Percentiles rank a stretch among this genome's conserved stretches.
Evolutionary conservation across 306 rosid genomes (phyloP).

Genomic region (Acmispon strigosus): DNA sequence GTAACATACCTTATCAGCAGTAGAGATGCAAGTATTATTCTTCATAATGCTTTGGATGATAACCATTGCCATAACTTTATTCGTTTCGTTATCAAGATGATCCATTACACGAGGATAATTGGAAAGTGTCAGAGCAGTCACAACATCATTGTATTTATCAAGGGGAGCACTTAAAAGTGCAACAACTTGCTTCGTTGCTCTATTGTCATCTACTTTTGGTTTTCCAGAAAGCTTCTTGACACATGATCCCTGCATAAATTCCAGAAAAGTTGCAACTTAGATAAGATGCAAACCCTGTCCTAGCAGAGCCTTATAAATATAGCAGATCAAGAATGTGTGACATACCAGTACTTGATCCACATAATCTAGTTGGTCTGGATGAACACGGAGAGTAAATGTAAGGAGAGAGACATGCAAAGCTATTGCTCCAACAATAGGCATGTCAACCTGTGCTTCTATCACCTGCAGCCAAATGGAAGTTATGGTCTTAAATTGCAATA

Average conservation of each 20-base stretch:
- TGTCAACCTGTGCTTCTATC: slow-evolving; percentile 89
- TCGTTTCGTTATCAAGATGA: slow-evolving; percentile 77
- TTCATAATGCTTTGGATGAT: slow-evolving; percentile 93
- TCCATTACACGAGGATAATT: slow-evolving; percentile 94
- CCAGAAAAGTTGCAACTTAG: slow-evolving; percentile 6
- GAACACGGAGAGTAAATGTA: slow-evolving; percentile 87
- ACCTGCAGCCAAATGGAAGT: slow-evolving; percentile 55
- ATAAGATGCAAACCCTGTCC: slow-evolving; percentile 14
- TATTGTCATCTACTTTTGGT: slow-evolving; percentile 83
- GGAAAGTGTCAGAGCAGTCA: slow-evolving; percentile 76
- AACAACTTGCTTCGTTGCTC: slow-evolving; percentile 93
- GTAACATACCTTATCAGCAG: slow-evolving; percentile 66
- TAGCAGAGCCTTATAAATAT: not conserved
- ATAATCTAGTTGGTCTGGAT: slow-evolving; percentile 94
- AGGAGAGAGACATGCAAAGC: slow-evolving; percentile 90
- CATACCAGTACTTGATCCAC: slow-evolving; percentile 94
- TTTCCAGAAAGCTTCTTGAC: slow-evolving; percentile 83
- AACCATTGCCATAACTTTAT: slow-evolving; percentile 92
- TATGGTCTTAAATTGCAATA: slow-evolving; percentile 4
- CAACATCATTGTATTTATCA: slow-evolving; percentile 93
- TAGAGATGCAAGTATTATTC: slow-evolving; percentile 71
- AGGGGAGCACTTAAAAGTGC: slow-evolving; percentile 97
- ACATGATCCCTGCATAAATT: slow-evolving; percentile 73
- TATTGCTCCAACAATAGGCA: slow-evolving; percentile 83
- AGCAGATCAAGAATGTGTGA: slow-evolving; percentile 13